Base-by-base conservation (phyloP, 2,329 filamentous ascomycete species). In the Exophiala bonariae region DNA sequence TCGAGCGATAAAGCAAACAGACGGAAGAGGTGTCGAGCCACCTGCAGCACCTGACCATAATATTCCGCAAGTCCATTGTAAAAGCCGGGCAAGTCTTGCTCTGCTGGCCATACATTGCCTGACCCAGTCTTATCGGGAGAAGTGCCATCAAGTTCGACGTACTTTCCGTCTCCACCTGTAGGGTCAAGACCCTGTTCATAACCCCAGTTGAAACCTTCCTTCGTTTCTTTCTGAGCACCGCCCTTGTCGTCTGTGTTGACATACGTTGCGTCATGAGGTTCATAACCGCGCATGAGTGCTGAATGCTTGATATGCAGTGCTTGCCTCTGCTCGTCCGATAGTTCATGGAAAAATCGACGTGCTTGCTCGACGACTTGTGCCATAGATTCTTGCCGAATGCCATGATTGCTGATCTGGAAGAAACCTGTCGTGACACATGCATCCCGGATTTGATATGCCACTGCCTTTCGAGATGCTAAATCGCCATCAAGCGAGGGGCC, bases 1-100 rank as follows among this genome's bases (percentile, higher is more conserved):
- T 71, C 71, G 2, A 84, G 67, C 4, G 74, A 76, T 3, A 84
- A 66, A 0, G 80, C 79, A 55, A 84, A 81, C 5, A 73, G 64
- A 3, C 70, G 66, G 6, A 79, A 72, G 34, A 84, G 59, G 30
- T 69, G 72, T 20, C 80, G 69, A 1, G 78, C 75, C 1, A 83
- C 65, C 1, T 56, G 62, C 13, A 84, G 65, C 22, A 76, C 76
- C 3, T 69, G 62, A 11, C 64, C 61, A 66, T 75, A 80, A 57
- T 81, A 79, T 0, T 54, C 50, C 3, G 76, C 55, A 3, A 74
- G 63, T 13, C 72, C 70, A 0, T 68, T 56, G 53, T 75, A 75
- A 62, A 83, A 80, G 3, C 63, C 60, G 6, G 59, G 59, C 4
- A 62, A 39, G 13, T 57, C 42, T 3, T 44, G 38, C 32, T 50